A percentile compares a stretch with the other conserved stretches of the same genome.
phyloP scores from a whole-genome alignment of 352 stramenopile species.

The Phytopythium montanum region DNA sequence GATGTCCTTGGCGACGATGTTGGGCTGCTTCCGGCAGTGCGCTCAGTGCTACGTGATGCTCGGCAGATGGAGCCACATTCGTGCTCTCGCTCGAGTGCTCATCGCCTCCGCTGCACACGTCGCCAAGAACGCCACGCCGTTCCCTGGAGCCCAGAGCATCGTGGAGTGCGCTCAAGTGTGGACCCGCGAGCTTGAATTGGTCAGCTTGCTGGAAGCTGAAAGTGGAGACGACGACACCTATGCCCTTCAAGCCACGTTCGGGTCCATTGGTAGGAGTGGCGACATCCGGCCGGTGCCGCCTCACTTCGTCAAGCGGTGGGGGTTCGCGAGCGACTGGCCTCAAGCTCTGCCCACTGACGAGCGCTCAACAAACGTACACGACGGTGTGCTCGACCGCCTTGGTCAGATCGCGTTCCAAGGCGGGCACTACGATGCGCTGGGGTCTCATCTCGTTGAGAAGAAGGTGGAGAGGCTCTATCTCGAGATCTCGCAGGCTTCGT shows the following conservation, averaged over 20 bases:
- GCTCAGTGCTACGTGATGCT: slow-evolving; percentile 40
- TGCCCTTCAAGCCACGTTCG: background rate
- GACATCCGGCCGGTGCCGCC: background rate
- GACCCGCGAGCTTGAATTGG: slow-evolving; percentile 28
- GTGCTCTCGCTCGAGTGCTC: slow-evolving; percentile 23
- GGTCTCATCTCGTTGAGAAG: background rate
- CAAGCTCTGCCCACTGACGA: background rate
- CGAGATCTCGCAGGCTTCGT: background rate
- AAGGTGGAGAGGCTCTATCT: slow-evolving; percentile 1
- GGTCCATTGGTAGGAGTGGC: too few relatives aligned
- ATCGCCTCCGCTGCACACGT: slow-evolving; percentile 22
- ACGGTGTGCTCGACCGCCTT: background rate
- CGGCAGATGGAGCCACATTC: slow-evolving; percentile 41
- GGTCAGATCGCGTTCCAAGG: background rate
- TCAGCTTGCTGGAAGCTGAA: slow-evolving; percentile 19
- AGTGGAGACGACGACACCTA: background rate
- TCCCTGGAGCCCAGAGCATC: slow-evolving; percentile 26
- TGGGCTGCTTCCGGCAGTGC: slow-evolving; percentile 47
- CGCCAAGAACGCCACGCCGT: slow-evolving; percentile 11
- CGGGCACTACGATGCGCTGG: background rate
- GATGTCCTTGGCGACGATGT: slow-evolving; percentile 31
- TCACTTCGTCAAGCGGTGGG: background rate
- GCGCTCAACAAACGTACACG: too few relatives aligned
- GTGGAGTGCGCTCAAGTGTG: slow-evolving; percentile 30
- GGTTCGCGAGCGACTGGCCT: background rate